These are phyloP conservation scores for Epichloe glyceriae DNA, from an alignment of 2,329 filamentous ascomycete genomes.

Conservation along the genomic window DNA sequence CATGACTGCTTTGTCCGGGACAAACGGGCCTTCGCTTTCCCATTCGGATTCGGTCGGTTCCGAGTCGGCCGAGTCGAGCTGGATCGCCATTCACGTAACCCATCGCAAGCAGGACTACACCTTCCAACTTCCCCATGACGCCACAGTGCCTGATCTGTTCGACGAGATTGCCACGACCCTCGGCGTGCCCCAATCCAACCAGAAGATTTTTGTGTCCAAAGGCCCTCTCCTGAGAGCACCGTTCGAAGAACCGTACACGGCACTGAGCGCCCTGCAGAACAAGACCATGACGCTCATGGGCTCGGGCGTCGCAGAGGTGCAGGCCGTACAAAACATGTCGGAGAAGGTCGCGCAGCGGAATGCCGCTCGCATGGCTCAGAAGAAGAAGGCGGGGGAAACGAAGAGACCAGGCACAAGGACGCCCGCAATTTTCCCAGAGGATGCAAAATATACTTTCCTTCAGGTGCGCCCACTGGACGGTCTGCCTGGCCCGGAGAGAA, in stretches of 20 bases:
- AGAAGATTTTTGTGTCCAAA: slow-evolving; percentile 57
- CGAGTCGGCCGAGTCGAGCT: slow-evolving; percentile 12
- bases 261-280: slow-evolving; percentile 33
- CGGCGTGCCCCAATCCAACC: slow-evolving; percentile 47
- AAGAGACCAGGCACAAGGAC: slow-evolving; percentile 3
- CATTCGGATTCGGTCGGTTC: background rate
- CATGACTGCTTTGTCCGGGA: background rate
- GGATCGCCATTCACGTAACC: slow-evolving; percentile 31
- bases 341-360: slow-evolving; percentile 36
- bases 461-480: slow-evolving; percentile 62
- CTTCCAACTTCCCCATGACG: slow-evolving; percentile 29
- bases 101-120: slow-evolving; percentile 34
- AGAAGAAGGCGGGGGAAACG: slow-evolving; percentile 14
- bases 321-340: slow-evolving; percentile 36
- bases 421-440: slow-evolving; percentile 25
- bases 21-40: background rate
- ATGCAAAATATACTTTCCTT: slow-evolving; percentile 67
- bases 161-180: slow-evolving; percentile 41
- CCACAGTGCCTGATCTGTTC: slow-evolving; percentile 46
- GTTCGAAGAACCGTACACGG: slow-evolving; percentile 43
- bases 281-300: slow-evolving; percentile 57
- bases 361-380: slow-evolving; percentile 23
- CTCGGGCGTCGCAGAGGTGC: slow-evolving; percentile 46
- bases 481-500: slow-evolving; percentile 63
- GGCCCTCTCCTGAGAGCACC: slow-evolving; percentile 51